Evolutionary conservation across 768 basidiomycete genomes (phyloP).

Genomic region (Panellus pusillus): DNA sequence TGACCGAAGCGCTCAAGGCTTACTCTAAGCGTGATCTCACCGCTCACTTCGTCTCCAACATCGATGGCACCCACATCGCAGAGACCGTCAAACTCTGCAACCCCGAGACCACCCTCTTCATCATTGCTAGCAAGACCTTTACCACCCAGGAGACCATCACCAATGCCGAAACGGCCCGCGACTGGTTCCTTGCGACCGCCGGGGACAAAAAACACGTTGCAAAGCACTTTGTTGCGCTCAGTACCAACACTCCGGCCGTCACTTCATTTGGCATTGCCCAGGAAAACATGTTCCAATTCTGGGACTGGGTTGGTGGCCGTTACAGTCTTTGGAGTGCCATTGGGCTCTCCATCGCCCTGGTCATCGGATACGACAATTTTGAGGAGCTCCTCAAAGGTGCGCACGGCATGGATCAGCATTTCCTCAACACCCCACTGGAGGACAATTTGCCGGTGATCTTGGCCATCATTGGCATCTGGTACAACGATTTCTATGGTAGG

Average conservation of each 20-base stretch:
- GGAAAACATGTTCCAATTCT: constrained; percentile 99
- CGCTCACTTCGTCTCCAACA: constrained; percentile 92
- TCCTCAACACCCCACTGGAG: constrained; percentile 85
- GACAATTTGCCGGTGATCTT: constrained; percentile 90
- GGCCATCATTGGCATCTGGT: constrained; percentile 93
- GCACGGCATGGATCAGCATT: constrained; percentile 98
- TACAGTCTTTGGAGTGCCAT: constrained; percentile 99
- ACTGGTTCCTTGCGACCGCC: constrained; percentile 89
- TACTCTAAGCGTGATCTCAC: constrained; percentile 89
- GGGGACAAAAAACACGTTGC: constrained; percentile 90
- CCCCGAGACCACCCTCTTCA: constrained; percentile 93
- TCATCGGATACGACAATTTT: constrained; percentile 94
- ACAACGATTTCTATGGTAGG: constrained; percentile 94
- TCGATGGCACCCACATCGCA: constrained; percentile 96
- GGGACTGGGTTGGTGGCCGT: constrained; percentile 99
- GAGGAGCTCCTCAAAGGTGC: constrained; percentile 87
- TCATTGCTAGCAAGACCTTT: constrained; percentile 98
- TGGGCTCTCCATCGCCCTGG: constrained; percentile 90
- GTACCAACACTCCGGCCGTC: constrained; percentile 93
- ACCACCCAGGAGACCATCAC: constrained; percentile 99
- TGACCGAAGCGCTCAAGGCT: constrained; percentile 93
- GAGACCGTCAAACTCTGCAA: constrained; percentile 82
- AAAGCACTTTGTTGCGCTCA: constrained; percentile 98
- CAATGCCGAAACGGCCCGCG: constrained; percentile 90
- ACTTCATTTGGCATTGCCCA: constrained; percentile 89